Evolutionary conservation across 2,329 filamentous ascomycete genomes (phyloP), one percentile per base, ranked within the genome.

Genomic region (Zalaria sp.): DNA sequence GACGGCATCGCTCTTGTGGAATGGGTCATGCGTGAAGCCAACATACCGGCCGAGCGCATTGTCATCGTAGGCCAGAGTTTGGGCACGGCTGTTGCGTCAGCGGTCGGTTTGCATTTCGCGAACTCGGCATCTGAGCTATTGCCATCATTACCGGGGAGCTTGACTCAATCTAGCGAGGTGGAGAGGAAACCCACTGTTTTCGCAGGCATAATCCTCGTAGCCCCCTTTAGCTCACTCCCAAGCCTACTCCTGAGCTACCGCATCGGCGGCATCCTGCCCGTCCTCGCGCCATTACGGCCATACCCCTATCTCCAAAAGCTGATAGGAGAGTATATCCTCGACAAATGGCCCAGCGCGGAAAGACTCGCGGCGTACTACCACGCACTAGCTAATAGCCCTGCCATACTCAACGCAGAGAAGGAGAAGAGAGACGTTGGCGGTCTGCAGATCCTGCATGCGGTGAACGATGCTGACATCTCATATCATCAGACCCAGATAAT

Each of bases 21-120:
- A 46, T 93, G 83, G 65, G 76, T 83, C 6, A 68, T 86, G 32
- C 64, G 74, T 18, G 65, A 72, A 1, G 75, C 79, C 9, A 65
- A 73, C 0, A 70, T 95, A 11, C 69, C 82, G 0, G 65, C 85
- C 0, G 71, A 73, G 34, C 78, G 78, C 26, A 91, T 94, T 47
- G 77, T 89, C 3, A 68, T 95, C 27, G 66, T 93, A 3, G 89
- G 88, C 11, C 88, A 95, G 53, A 91, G 83, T 52, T 72, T 96
- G 0, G 89, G 89, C 25, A 94, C 89, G 0, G 88, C 84, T 0
- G 83, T 95, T 1, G 77, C 81, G 4, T 73, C 79, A 37, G 88
- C 77, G 2, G 77, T 84, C 1, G 79, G 77, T 1, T 79, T 93
- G 53, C 72, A 77, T 42, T 88, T 83, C 52, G 72, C 53, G 5